Evolutionary conservation across 2,329 filamentous ascomycete genomes (phyloP).

Genomic region (Pleurostoma richardsiae): DNA sequence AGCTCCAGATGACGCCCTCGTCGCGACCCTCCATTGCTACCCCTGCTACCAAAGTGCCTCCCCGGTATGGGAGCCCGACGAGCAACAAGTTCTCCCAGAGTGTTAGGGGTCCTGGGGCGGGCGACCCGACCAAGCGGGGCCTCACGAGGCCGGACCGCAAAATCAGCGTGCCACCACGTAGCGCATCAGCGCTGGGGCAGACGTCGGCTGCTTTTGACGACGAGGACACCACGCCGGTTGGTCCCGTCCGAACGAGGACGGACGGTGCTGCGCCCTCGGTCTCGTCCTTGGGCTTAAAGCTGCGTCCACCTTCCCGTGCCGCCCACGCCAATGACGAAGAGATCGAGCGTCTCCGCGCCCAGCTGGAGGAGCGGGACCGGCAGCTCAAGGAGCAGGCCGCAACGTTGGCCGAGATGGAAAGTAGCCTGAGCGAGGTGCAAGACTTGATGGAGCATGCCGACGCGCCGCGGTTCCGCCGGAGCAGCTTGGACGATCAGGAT

Average conservation of each 20-base stretch:
- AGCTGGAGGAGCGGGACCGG: constrained; percentile 78
- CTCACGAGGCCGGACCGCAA: constrained; percentile 40
- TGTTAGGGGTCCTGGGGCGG: constrained; percentile 44
- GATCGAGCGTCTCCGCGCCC: constrained; percentile 63
- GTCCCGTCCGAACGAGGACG: constrained; percentile 44
- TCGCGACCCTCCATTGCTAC: constrained; percentile 53
- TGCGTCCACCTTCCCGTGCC: constrained; percentile 48
- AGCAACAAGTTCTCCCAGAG: constrained; percentile 60
- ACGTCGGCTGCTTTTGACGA: constrained; percentile 43
- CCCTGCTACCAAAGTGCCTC: constrained; percentile 42
- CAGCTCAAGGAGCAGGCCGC: constrained; percentile 85
- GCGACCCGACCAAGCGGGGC: constrained; percentile 54
- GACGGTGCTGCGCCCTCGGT: constrained; percentile 50
- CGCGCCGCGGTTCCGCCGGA: constrained; percentile 33
- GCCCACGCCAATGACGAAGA: constrained; percentile 58
- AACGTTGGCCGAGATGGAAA: constrained; percentile 85
- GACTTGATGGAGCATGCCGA: constrained; percentile 59
- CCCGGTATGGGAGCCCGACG: constrained; percentile 59
- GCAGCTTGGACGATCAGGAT: constrained; percentile 64
- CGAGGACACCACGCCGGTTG: constrained; percentile 51
- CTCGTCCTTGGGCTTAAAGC: constrained; percentile 48
- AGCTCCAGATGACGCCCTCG: constrained; percentile 57
- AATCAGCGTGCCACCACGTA: constrained; percentile 50
- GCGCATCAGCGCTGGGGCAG: constrained; percentile 53
- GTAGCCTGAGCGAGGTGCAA: constrained; percentile 72